phyloP scores from a whole-genome alignment of 805 yeast species.

The Ogataea kodamae region DNA sequence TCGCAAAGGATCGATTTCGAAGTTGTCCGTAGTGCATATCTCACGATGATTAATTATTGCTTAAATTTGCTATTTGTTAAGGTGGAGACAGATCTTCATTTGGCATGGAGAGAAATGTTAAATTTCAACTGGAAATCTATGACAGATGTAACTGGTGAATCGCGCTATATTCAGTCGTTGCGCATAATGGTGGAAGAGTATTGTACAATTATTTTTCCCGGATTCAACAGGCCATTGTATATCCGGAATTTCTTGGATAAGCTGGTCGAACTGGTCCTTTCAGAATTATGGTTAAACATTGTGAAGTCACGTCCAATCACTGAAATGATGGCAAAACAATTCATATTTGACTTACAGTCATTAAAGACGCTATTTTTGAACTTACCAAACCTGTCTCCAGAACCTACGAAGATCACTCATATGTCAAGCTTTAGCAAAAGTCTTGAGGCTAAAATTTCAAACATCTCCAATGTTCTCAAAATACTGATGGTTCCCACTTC shows the following conservation, averaged over 20 bases:
- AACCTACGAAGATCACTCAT: slow-evolving; percentile 29
- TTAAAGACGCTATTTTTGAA: slow-evolving; percentile 52
- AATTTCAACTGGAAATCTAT: slow-evolving; percentile 70
- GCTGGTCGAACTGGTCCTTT: slow-evolving; percentile 60
- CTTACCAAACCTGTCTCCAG: slow-evolving; percentile 45
- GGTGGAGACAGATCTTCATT: slow-evolving; percentile 56
- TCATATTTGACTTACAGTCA: slow-evolving; percentile 66
- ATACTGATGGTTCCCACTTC: slow-evolving; percentile 58
- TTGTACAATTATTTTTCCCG: slow-evolving; percentile 47
- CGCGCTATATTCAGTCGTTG: slow-evolving; percentile 64
- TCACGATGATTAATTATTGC: slow-evolving; percentile 54
- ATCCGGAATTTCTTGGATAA: slow-evolving; percentile 73
- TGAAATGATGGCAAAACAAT: slow-evolving; percentile 73
- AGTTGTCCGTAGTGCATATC: slow-evolving; percentile 50
- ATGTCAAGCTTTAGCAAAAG: slow-evolving; percentile 26
- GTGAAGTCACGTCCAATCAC: slow-evolving; percentile 63
- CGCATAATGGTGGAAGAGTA: slow-evolving; percentile 44
- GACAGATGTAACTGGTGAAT: slow-evolving; percentile 65
- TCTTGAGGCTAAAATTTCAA: slow-evolving; percentile 25
- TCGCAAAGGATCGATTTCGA: slow-evolving; percentile 51
- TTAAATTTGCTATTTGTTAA: slow-evolving; percentile 54
- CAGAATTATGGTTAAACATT: slow-evolving; percentile 54
- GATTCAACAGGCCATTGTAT: slow-evolving; percentile 66
- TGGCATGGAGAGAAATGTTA: slow-evolving; percentile 80
- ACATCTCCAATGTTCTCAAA: slow-evolving; percentile 62